Evolutionary conservation across 139 green algal genomes (phyloP).

Genomic region (Yamagishiella unicocca): DNA sequence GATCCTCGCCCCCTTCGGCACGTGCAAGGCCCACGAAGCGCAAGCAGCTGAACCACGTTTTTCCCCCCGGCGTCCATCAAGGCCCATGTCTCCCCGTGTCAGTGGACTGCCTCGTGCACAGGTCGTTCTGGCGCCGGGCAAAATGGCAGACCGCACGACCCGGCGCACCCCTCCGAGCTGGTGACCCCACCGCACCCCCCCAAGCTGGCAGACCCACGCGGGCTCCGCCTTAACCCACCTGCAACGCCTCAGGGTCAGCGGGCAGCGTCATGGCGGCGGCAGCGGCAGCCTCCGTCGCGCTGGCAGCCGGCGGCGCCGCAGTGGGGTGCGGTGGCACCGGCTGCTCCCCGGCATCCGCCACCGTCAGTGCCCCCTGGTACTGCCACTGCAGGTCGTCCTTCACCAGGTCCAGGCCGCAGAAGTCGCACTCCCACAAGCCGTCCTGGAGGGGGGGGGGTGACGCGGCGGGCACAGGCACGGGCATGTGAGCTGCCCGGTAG

Average conservation of each 20-base stretch:
- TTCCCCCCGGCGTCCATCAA: no score
- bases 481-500: not conserved
- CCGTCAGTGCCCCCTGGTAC: not conserved
- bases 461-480: not conserved
- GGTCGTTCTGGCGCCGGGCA: no score
- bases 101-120: no score
- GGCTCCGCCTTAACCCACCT: no score
- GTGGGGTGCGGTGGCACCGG: not conserved
- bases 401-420: conserved; percentile 5
- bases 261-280: not conserved
- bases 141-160: no score
- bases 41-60: no score
- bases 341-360: not conserved
- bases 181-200: no score
- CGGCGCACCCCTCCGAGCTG: no score
- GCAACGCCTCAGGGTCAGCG: conserved; percentile 26
- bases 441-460: not conserved
- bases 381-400: conserved; percentile 8
- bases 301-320: not conserved
- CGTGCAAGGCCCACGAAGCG: no score
- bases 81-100: no score
- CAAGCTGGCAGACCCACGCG: no score
- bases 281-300: not conserved
- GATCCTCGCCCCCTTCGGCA: no score
- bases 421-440: conserved; percentile 34